Percentiles rank a stretch among this genome's conserved stretches.
Conservation (phyloP, 1,139 yeast species). For the Lodderomyces beijingensis region DNA sequence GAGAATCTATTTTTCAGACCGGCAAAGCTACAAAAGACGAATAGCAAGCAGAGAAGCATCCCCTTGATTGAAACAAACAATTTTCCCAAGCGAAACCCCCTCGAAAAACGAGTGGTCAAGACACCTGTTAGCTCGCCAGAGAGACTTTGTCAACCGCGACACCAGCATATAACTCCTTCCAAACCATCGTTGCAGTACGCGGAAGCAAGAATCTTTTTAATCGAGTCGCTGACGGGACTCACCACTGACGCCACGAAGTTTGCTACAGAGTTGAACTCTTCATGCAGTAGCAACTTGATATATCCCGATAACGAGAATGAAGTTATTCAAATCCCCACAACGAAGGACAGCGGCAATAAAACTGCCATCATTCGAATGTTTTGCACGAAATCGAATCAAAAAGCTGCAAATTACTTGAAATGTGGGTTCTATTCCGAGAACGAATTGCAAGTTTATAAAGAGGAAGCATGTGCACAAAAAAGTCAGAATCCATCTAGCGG, state of each 20-base stretch:
- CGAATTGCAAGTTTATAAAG: constrained; percentile 24
- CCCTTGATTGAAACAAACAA: constrained; percentile 20
- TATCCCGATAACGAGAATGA: constrained; percentile 57
- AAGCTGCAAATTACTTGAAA: neutral
- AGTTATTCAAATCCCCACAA: constrained; percentile 64
- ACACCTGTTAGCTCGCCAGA: constrained; percentile 7
- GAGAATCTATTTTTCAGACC: constrained; percentile 22
- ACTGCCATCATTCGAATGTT: constrained; percentile 57
- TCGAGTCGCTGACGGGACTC: constrained; percentile 65
- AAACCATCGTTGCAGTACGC: constrained; percentile 6
- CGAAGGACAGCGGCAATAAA: constrained; percentile 31
- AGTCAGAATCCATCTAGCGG: neutral
- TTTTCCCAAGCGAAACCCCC: constrained; percentile 7
- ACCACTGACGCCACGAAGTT: constrained; percentile 68
- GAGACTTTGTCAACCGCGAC: constrained; percentile 43
- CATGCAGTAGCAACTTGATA: constrained; percentile 60
- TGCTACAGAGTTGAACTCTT: constrained; percentile 70
- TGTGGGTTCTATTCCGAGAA: constrained; percentile 32
- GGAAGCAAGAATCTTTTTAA: constrained; percentile 40
- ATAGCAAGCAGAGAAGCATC: constrained; percentile 4
- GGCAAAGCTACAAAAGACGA: constrained; percentile 5
- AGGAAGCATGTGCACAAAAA: no score
- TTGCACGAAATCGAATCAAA: constrained; percentile 18
- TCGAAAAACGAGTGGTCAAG: neutral
- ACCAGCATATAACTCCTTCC: constrained; percentile 11